Conservation (phyloP, 2,329 filamentous ascomycete species). For the Taxawa tesnikishii region DNA sequence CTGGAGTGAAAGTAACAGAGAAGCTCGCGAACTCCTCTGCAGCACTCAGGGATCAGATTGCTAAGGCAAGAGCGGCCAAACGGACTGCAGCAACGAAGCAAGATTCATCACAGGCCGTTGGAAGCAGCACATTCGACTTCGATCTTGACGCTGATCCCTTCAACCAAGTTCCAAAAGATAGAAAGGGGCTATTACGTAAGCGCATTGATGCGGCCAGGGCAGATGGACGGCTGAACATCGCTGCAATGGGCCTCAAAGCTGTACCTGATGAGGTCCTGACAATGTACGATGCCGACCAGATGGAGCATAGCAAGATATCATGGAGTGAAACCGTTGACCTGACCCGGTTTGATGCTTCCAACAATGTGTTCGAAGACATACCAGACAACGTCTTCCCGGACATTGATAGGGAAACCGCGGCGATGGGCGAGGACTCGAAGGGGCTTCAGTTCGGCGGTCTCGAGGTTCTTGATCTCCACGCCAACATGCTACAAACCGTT, state of each 20-base stretch:
- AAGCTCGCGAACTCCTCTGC: slow-evolving; percentile 58
- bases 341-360: slow-evolving; percentile 70
- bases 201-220: slow-evolving; percentile 61
- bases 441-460: slow-evolving; percentile 72
- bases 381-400: slow-evolving; percentile 73
- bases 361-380: slow-evolving; percentile 72
- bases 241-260: slow-evolving; percentile 65
- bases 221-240: slow-evolving; percentile 77
- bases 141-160: slow-evolving; percentile 55
- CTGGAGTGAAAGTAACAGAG: no score
- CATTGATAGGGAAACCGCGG: slow-evolving; percentile 36
- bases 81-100: slow-evolving; percentile 8
- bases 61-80: slow-evolving; percentile 71
- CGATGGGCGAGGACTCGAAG: slow-evolving; percentile 52
- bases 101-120: slow-evolving; percentile 9
- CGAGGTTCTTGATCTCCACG: slow-evolving; percentile 74
- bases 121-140: slow-evolving; percentile 41
- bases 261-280: slow-evolving; percentile 73
- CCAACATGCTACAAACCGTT: slow-evolving; percentile 61
- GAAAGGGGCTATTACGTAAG: slow-evolving; percentile 57
- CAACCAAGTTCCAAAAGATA: slow-evolving; percentile 50
- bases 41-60: slow-evolving; percentile 79
- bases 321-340: slow-evolving; percentile 93
- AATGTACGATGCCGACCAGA: slow-evolving; percentile 75
- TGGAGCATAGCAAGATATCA: slow-evolving; percentile 49